Evolutionary conservation across 192 early-diverging fungal species (phyloP), one percentile per base, ranked within the genome.

Genomic region (Backusella sp.): DNA sequence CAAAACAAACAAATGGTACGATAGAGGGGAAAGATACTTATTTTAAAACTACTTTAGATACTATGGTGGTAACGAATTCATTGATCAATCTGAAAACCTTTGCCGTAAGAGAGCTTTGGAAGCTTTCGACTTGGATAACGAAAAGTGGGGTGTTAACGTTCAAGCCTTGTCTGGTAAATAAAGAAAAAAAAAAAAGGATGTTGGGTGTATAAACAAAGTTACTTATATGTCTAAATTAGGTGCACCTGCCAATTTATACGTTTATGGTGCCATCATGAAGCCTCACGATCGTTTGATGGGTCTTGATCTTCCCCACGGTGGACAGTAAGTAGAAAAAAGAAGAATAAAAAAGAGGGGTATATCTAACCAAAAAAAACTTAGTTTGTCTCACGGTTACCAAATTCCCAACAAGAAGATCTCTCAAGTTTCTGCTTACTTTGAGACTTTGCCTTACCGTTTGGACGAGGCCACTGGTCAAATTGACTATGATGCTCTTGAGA

Each of bases 221-320:
- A 35, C 21, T 70, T 76, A 35, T 68, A 52, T 62, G 11, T 78
- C 12, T 28, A 34, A 73, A 66, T 35, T 49, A 91, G 93, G 96
- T 21, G 95, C 98, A 11, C 98, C 98, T 7, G 98, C 98, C 35
- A 99, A 99, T 79, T 86, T 99, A 73, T 98, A 98, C 78, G 97
- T 98, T 35, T 99, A 99, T 83, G 90, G 90, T 44, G 98, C 97
- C 34, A 80, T 99, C 37, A 79, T 99, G 87, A 96, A 95, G 85
- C 97, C 97, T 36, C 97, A 98, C 80, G 98, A 97, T 37, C 89
- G 98, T n/a, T 76, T 99, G 39, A 99, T 99, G 98, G 98, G 98
- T 35, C 89, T 98, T 70, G 96, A 98, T 82, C 90, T 98, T 66
- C 96, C 97, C 37, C 96, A 99, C 74, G 98, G 98, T 81, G 98